Base-by-base conservation (phyloP, 2,329 filamentous ascomycete species). In the Colletotrichum ledebouriae region DNA sequence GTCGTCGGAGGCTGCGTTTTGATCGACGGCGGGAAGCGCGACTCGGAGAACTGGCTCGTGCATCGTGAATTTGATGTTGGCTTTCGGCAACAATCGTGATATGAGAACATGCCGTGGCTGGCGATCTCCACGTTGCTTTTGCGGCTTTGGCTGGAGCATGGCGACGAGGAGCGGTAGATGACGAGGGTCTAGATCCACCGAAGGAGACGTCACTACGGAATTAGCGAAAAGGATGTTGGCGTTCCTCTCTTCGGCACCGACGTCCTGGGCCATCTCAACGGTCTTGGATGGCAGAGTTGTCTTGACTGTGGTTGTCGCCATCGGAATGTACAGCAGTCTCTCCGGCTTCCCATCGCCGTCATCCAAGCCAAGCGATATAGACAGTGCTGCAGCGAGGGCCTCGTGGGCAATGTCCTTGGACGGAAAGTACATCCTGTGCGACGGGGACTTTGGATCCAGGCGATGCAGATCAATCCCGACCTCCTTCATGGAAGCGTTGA, bases 341-440 rank as follows among this genome's bases (percentile, higher is more conserved):
- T 98, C 94, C 0, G 93, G 91, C 73, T 92, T 92, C 9, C 92
- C 92, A 33, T 91, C 89, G n/a, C 94, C 93, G 76, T 98, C 94
- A 75, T 98, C 94, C 41, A 99, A 85, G 44, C 94, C 96, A 65
- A 98, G 86, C 0, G 95, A 95, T 63, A 99, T 92, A 1, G 96
- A 97, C 46, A 99, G 89, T 3, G 94, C 96, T 17, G 95, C 96
- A 22, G 96, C 87, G 41, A 99, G 85, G 11, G 94, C 96, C 83
- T 99, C 95, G 78, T 99, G 96, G 12, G 96, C 96, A 74, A 98
- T 90, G 76, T 98, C 96, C 70, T 94, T 91, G 22, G 92, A 89
- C 2, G 94, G 93, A 76, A 99, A 99, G 79, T 99, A 98, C 96
- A 98, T 99, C 71, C 96, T 90, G 83, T 99, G 96, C 0, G 95